phyloP scores from a whole-genome alignment of 495 filamentous ascomycete genomes.

The Hypoxylon perforatum region DNA sequence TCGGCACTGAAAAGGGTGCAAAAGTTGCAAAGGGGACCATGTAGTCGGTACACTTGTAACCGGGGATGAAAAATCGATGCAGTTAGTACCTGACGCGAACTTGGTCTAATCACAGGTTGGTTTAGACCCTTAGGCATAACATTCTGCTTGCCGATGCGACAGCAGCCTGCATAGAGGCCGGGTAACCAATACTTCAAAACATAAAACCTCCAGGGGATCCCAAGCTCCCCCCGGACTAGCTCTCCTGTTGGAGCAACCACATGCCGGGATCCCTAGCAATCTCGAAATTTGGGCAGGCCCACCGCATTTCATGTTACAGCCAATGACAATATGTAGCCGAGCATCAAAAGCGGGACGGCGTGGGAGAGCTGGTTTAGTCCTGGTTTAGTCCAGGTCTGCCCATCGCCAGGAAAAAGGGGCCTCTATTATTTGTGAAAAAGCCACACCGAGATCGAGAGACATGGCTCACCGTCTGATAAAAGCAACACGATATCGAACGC shows the following conservation, averaged over 20 bases:
- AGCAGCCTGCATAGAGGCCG: not conserved
- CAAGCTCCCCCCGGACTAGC: constrained; percentile 37
- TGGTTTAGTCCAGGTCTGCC: no score
- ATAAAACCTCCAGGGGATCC: constrained; percentile 14
- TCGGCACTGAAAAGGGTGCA: constrained; percentile 20
- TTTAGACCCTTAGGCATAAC: constrained; percentile 4
- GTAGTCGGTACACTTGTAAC: constrained; percentile 22
- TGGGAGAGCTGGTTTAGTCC: constrained; percentile 14
- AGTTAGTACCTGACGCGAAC: not conserved
- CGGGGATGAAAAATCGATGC: constrained; percentile 12
- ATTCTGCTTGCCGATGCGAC: constrained; percentile 9
- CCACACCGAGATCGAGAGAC: constrained; percentile 32
- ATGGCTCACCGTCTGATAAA: constrained; percentile 26
- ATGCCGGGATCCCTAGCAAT: constrained; percentile 26
- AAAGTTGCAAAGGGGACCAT: constrained; percentile 5
- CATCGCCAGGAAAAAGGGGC: constrained; percentile 24
- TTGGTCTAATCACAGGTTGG: constrained; percentile 4
- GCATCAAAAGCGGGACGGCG: constrained; percentile 19
- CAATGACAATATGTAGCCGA: constrained; percentile 14
- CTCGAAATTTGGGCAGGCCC: constrained; percentile 34
- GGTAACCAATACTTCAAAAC: constrained; percentile 23
- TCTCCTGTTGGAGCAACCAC: constrained; percentile 5
- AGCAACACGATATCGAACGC: constrained; percentile 10
- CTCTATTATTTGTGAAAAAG: constrained; percentile 9
- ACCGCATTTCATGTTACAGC: constrained; percentile 25